Base-by-base conservation (phyloP, 345 rosid genomes). In the Hibiscus mutabilis region DNA sequence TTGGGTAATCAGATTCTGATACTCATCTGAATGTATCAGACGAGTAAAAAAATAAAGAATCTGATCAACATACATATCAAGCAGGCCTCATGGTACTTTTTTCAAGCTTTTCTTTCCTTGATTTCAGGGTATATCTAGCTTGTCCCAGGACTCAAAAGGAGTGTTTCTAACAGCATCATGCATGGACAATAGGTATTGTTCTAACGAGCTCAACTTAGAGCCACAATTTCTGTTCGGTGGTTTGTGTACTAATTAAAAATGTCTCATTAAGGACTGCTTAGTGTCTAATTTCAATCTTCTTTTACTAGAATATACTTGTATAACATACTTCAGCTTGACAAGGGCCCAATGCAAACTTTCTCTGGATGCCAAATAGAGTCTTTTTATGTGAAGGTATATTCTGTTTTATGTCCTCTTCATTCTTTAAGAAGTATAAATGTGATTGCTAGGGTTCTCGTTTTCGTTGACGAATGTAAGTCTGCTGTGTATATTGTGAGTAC, bases 101-200 rank as follows among this genome's bases (percentile, higher is more conserved):
- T 37, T 27, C 6, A 4, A 13, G 13, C 24, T n/a, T 37, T 47
- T 3, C 18, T 21, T 53, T 77, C 60, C 9, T 71, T 67, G 74
- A 71, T 77, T 81, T 52, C 92, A 95, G 99, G 91, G 99, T 66
- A 80, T 90, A 74, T 91, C 91, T 72, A 86, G 90, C 83, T 71
- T 95, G 75, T 95, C 99, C 33, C 99, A 95, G 79, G 98, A 90
- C 82, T 84, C 73, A 24, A 85, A 81, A 72, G 98, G 99, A 61
- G 80, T 85, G 60, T 83, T 75, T 63, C 85, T 95, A 62, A 84
- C 99, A 62, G 96, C 96, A 78, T 90, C 97, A 59, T 92, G 97
- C 92, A 95, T 86, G 94, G 96, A 90, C 77, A 86, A 85, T 72
- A 90, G 92, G 99, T 92, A 73, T 12, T 71, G 6, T 56, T 40